Evolutionary conservation across 202 grass and related monocot genomes (phyloP).

Genomic region (Saccharum hybrid): DNA sequence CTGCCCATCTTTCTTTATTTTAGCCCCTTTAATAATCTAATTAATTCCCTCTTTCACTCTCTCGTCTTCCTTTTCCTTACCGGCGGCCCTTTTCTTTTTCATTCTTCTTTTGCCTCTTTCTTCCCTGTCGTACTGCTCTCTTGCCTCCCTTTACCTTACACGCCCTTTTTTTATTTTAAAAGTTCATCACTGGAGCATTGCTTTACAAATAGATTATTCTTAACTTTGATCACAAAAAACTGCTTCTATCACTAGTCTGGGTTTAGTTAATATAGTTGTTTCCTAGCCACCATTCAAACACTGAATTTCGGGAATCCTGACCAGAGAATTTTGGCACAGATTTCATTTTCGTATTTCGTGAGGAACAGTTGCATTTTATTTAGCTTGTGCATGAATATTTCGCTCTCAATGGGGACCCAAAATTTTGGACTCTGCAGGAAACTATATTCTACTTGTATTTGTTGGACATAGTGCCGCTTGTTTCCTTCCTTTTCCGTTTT

Average conservation of each 20-base stretch:
- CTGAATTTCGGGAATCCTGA: not conserved
- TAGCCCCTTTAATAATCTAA: too few relatives aligned
- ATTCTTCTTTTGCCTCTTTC: not conserved
- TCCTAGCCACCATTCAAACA: not conserved
- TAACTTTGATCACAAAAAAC: not conserved
- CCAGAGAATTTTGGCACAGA: not conserved
- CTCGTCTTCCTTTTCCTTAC: not conserved
- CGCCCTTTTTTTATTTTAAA: not conserved
- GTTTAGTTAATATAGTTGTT: not conserved
- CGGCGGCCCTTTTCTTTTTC: not conserved
- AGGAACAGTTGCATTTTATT: not conserved
- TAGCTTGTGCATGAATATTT: not conserved
- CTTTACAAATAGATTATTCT: not conserved
- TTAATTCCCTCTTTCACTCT: not conserved
- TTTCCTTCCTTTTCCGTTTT: not conserved
- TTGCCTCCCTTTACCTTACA: conserved; percentile 2
- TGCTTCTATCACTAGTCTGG: not conserved
- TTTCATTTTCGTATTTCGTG: not conserved
- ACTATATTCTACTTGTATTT: not conserved
- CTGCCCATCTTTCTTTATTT: not conserved
- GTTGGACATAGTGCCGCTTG: not conserved
- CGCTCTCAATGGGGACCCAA: not conserved
- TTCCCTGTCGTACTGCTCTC: not conserved
- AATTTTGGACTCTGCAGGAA: not conserved
- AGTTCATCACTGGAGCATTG: not conserved